These are phyloP conservation scores for Cladobotryum protrusum DNA, from an alignment of 2,329 filamentous ascomycete species.

Conservation along the genomic window DNA sequence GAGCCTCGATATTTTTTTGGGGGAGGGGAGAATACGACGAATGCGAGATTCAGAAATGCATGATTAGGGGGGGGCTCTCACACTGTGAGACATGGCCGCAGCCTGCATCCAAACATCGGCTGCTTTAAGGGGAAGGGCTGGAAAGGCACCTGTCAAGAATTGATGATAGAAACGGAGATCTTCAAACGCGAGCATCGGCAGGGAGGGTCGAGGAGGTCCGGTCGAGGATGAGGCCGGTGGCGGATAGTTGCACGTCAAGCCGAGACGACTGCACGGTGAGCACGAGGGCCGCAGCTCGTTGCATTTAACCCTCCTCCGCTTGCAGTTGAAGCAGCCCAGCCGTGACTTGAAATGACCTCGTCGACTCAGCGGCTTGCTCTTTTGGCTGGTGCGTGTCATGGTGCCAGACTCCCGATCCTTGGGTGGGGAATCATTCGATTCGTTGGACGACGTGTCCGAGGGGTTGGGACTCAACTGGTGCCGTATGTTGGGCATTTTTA, in stretches of 20 bases:
- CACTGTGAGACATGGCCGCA: conserved; percentile 29
- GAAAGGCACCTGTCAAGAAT: conserved; percentile 38
- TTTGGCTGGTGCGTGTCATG: not conserved
- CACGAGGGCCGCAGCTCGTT: conserved; percentile 24
- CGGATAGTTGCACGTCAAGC: conserved; percentile 29
- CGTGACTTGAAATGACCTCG: conserved; percentile 25
- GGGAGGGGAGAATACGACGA: not conserved
- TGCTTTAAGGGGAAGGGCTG: conserved; percentile 28
- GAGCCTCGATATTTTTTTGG: not conserved
- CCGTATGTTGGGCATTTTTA: not conserved
- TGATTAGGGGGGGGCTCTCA: conserved; percentile 15
- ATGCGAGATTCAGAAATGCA: not conserved
- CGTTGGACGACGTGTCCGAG: conserved; percentile 8
- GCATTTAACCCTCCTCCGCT: conserved; percentile 26
- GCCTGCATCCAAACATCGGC: conserved; percentile 28
- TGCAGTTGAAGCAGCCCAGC: conserved; percentile 28
- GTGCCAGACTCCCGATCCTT: not conserved
- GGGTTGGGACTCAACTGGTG: conserved; percentile 5
- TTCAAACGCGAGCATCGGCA: conserved; percentile 29
- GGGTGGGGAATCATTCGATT: conserved; percentile 2
- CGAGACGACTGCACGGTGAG: conserved; percentile 27
- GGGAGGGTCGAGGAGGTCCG: conserved; percentile 9
- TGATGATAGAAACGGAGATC: conserved; percentile 47
- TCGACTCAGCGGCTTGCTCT: conserved; percentile 12
- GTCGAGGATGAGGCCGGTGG: conserved; percentile 5